A percentile compares a stretch with the other conserved stretches of the same genome.
Conservation (phyloP, 306 rosid genomes). For the Acacia melanoxylon region DNA sequence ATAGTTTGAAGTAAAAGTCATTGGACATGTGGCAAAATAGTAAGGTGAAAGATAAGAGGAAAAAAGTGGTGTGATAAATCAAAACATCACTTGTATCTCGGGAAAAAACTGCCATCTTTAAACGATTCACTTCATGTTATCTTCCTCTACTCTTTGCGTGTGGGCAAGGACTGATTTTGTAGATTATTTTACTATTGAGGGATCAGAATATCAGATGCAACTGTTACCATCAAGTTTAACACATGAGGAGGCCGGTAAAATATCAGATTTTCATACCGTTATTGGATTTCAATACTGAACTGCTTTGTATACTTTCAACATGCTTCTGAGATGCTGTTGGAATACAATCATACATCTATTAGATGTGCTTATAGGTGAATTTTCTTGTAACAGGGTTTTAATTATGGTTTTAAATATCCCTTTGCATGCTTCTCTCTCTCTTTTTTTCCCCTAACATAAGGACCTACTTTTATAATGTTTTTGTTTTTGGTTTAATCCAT, state of each 20-base stretch:
- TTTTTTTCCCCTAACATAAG: too few relatives aligned
- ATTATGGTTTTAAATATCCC: background rate
- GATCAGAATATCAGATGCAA: background rate
- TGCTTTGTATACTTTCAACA: background rate
- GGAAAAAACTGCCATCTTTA: constrained; percentile 4
- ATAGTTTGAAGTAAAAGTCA: background rate
- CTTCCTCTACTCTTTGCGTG: background rate
- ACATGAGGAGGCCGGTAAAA: background rate
- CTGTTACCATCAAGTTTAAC: background rate
- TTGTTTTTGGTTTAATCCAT: background rate
- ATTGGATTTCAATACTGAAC: background rate
- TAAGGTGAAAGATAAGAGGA: background rate
- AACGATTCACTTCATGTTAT: background rate
- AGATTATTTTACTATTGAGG: background rate
- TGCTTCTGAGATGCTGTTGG: constrained; percentile 16
- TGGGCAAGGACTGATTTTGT: background rate
- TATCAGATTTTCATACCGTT: background rate
- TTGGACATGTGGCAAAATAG: constrained; percentile 14
- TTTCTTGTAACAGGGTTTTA: background rate
- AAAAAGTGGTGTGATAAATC: background rate
- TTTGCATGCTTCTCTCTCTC: background rate
- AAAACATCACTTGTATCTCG: background rate
- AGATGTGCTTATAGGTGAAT: constrained; percentile 1
- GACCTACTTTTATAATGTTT: background rate
- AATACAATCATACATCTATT: background rate